Evolutionary conservation across 2,329 filamentous ascomycete genomes (phyloP), one percentile per base, ranked within the genome.

Genomic region (Ascochyta clinopodiicola): DNA sequence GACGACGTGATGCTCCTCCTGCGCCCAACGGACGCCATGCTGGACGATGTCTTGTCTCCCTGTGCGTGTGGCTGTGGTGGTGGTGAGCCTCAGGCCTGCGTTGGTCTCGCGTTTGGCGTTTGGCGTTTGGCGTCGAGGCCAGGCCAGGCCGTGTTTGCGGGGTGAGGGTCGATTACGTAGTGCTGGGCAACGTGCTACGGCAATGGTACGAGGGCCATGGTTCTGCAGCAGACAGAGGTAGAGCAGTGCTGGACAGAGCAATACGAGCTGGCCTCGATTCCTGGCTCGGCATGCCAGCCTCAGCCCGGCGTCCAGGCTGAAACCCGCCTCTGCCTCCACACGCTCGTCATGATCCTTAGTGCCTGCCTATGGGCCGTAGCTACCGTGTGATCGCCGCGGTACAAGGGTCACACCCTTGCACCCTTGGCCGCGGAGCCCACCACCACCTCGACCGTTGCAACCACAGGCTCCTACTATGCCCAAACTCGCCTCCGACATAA

Each of bases 11-110:
- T 62, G 60, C 67, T 69, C 36, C 50, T 61, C 15, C 63, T 59
- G 36, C 65, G 63, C 27, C 70, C 66, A 27, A 57, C 55, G 24
- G 64, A 56, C 17, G 70, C 61, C 68, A 71, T 71, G 53, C 10
- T 31, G 36, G 34, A 38, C 7, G 22, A 12, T 3, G 1, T 4
- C 19, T 15, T 19, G 40, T 22, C 39, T 44, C 12, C 24, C 24
- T 27, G 12, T 24, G 12, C 21, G 21, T 22, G 37, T 24, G 35
- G 45, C 35, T 39, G 37, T 22, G 15, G 5, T 21, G 51, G 39
- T 22, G 35, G 39, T 29, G 39, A 13, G 51, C 34, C 34, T 27
- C 24, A 21, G 40, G 40, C 42, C 6, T 13, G 48, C 48, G 44
- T 25, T 19, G 34, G 13, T 10, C 3, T n/a, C 8, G 12, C 3